A percentile compares a stretch with the other conserved stretches of the same genome.
Conservation (phyloP, 2,329 filamentous ascomycete genomes). For the Lojkania enalia region DNA sequence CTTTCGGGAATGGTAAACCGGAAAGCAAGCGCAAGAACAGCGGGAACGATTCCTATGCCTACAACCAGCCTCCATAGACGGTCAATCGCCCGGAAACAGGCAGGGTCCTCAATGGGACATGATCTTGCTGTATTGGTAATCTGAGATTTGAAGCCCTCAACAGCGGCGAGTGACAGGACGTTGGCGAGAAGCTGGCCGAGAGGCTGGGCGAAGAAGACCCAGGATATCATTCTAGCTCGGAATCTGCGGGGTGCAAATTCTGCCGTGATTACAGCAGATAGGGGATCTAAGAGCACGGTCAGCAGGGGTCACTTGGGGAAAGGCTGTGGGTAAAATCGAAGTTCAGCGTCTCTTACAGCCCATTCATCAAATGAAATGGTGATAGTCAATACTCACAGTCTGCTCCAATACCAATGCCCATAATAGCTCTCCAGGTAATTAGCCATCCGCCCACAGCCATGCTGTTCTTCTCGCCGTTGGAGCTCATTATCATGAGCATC, state of each 20-base stretch:
- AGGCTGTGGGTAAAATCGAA: too few relatives aligned
- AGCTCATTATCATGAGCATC: conserved; percentile 45
- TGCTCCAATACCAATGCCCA: conserved; percentile 43
- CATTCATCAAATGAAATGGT: too few relatives aligned
- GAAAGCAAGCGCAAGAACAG: conserved; percentile 43
- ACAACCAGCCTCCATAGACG: conserved; percentile 46
- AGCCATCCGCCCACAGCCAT: conserved; percentile 47
- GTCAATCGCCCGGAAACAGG: conserved; percentile 41
- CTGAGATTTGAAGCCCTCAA: conserved; percentile 29
- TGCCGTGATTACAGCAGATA: conserved; percentile 44
- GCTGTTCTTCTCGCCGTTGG: conserved; percentile 37
- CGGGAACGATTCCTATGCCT: conserved; percentile 46
- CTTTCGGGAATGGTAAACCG: conserved; percentile 48
- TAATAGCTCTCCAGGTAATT: conserved; percentile 45
- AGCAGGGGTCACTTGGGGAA: conserved; percentile 43
- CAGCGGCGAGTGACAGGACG: conserved; percentile 32
- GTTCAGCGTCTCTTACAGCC: too few relatives aligned
- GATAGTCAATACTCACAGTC: too few relatives aligned
- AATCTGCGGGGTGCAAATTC: conserved; percentile 45
- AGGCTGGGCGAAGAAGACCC: conserved; percentile 49
- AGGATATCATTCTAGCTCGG: conserved; percentile 47
- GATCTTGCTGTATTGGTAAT: conserved; percentile 22
- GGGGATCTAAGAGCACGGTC: too few relatives aligned
- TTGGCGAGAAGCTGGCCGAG: conserved; percentile 44
- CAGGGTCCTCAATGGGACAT: conserved; percentile 22